Conservation (phyloP, 148 eudicot genomes). For the Rhododendron williamsianum region DNA sequence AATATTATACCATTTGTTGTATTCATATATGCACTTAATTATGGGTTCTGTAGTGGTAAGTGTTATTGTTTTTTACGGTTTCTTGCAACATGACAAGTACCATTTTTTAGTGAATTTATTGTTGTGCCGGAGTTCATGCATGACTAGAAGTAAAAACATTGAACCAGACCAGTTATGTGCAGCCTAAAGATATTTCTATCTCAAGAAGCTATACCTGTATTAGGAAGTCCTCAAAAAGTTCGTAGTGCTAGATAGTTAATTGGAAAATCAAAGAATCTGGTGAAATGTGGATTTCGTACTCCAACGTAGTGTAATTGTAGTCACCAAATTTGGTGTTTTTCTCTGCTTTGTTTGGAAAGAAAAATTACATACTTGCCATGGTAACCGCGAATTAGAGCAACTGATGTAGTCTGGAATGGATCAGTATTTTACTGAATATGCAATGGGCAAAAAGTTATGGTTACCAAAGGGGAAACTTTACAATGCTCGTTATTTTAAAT, state of each 20-base stretch:
- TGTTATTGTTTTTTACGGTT: not conserved
- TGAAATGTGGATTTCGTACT: not conserved
- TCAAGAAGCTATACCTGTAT: not conserved
- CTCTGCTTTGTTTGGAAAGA: not conserved
- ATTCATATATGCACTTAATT: not conserved
- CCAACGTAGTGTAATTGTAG: not conserved
- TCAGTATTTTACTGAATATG: not conserved
- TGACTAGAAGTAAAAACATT: not conserved
- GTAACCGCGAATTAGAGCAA: not conserved
- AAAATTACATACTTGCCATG: not conserved
- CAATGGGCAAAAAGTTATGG: not conserved
- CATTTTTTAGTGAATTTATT: not conserved
- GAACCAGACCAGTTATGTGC: not conserved
- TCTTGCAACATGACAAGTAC: not conserved
- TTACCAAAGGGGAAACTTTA: not conserved
- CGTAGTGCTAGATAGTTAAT: not conserved
- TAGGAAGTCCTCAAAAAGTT: not conserved
- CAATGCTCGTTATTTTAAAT: not conserved
- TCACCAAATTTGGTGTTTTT: not conserved
- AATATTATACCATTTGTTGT: not conserved
- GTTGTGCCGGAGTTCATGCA: not conserved
- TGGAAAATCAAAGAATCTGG: not conserved
- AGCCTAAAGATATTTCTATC: not conserved
- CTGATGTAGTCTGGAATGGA: not conserved
- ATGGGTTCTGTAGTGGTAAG: not conserved